Conservation (phyloP, 805 yeast genomes). For the Tetrapisispora namnaoensis region DNA sequence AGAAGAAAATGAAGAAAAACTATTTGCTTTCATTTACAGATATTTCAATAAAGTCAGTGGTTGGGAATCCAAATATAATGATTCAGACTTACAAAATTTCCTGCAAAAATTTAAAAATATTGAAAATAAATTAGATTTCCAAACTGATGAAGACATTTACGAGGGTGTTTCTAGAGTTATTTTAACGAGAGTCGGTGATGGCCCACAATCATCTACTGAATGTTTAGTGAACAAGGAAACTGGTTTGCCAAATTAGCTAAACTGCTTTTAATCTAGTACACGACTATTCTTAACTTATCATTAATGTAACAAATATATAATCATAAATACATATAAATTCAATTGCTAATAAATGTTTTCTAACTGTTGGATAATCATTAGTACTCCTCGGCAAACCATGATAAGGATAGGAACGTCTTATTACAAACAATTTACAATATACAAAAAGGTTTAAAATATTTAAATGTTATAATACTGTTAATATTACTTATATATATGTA, state of each 20-base stretch:
- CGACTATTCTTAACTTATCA: neutral
- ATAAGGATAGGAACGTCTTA: too few relatives aligned
- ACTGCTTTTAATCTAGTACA: neutral
- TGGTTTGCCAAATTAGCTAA: conserved; percentile 47
- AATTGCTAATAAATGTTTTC: neutral
- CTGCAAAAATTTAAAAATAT: conserved; percentile 19
- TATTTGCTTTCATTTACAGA: conserved; percentile 59
- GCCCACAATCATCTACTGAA: conserved; percentile 58
- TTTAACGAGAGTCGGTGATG: conserved; percentile 77
- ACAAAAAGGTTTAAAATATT: neutral
- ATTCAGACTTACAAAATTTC: conserved; percentile 22
- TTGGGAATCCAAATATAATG: conserved; percentile 44
- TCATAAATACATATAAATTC: neutral
- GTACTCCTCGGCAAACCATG: too few relatives aligned
- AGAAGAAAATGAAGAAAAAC: conserved; percentile 58
- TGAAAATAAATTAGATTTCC: conserved; percentile 25
- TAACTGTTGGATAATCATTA: too few relatives aligned
- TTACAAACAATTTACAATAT: too few relatives aligned
- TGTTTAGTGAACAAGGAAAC: conserved; percentile 44
- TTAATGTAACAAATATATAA: neutral
- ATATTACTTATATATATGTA: conserved; percentile 1
- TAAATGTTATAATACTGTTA: neutral
- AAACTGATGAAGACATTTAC: conserved; percentile 42
- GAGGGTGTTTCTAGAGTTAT: conserved; percentile 77
- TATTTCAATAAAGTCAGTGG: conserved; percentile 54